Conservation (phyloP, 371 early-diverging fungal species). For the Mortierella sp. region DNA sequence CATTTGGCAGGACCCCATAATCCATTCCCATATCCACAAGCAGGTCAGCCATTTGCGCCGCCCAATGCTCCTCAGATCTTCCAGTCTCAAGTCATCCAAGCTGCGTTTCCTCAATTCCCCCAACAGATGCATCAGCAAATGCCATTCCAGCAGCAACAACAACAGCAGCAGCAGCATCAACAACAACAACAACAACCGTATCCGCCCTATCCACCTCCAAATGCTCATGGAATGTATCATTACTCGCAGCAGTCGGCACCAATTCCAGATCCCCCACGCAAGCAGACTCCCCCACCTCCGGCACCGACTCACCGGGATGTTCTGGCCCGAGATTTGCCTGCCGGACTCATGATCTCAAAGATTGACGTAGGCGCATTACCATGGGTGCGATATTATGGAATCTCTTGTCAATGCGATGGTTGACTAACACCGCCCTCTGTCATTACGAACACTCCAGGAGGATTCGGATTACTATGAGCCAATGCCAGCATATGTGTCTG, state of each 20-base stretch:
- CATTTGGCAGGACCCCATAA: slow-evolving; percentile 7
- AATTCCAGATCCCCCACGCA: background rate
- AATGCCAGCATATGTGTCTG: slow-evolving; percentile 55
- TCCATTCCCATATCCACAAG: background rate
- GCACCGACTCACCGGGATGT: slow-evolving; percentile 35
- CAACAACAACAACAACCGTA: slow-evolving; percentile 1
- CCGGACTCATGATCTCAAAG: slow-evolving; percentile 64
- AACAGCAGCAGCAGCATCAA: background rate
- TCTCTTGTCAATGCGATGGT: too few relatives aligned
- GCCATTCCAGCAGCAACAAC: background rate
- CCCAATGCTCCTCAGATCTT: background rate
- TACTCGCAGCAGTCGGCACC: background rate
- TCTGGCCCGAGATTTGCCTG: slow-evolving; percentile 60
- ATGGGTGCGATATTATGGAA: too few relatives aligned
- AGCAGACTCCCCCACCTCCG: slow-evolving; percentile 16
- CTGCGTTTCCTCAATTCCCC: slow-evolving; percentile 13
- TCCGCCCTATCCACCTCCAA: background rate
- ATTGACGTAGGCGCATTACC: slow-evolving; percentile 60
- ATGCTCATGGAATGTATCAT: too few relatives aligned
- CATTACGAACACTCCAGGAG: too few relatives aligned
- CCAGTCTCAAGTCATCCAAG: too few relatives aligned
- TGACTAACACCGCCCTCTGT: too few relatives aligned
- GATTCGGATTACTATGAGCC: slow-evolving; percentile 60
- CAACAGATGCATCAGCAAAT: slow-evolving; percentile 11
- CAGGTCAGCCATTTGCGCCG: slow-evolving; percentile 9